A percentile compares a stretch with the other conserved stretches of the same genome.
Conservation (phyloP, 106 monocot species). For the Dendrobium nobile region DNA sequence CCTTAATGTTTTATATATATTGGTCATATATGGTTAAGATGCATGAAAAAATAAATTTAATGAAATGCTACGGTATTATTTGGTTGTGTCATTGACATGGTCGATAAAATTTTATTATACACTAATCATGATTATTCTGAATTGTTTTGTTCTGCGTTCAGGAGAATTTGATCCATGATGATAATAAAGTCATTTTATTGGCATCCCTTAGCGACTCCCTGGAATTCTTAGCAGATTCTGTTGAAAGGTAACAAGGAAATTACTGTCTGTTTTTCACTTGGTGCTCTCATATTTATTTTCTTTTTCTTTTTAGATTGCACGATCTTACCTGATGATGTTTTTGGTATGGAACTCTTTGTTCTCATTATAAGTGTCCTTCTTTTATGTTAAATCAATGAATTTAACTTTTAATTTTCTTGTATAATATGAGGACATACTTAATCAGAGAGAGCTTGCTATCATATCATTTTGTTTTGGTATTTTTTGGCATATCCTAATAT, state of each 20-base stretch:
- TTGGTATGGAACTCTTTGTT: background rate
- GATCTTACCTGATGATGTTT: background rate
- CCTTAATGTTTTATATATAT: background rate
- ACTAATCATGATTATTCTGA: background rate
- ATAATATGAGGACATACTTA: background rate
- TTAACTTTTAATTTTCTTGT: background rate
- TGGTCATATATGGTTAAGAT: background rate
- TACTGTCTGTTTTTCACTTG: background rate
- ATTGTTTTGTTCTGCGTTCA: constrained; percentile 24
- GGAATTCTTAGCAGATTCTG: constrained; percentile 91
- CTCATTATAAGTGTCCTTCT: background rate
- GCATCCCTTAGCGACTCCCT: constrained; percentile 98
- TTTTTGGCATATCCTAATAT: background rate
- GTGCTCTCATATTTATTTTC: background rate
- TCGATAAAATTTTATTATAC: background rate
- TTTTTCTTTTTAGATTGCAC: background rate
- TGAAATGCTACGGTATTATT: background rate
- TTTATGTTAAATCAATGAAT: background rate
- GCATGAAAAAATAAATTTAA: background rate
- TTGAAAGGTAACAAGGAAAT: constrained; percentile 65
- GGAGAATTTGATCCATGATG: constrained; percentile 96
- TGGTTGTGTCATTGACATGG: background rate
- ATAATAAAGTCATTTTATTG: constrained; percentile 80
- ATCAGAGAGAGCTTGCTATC: background rate
- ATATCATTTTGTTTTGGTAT: background rate